Conservation (phyloP, 2,329 filamentous ascomycete species). For the Claviceps sp. region DNA sequence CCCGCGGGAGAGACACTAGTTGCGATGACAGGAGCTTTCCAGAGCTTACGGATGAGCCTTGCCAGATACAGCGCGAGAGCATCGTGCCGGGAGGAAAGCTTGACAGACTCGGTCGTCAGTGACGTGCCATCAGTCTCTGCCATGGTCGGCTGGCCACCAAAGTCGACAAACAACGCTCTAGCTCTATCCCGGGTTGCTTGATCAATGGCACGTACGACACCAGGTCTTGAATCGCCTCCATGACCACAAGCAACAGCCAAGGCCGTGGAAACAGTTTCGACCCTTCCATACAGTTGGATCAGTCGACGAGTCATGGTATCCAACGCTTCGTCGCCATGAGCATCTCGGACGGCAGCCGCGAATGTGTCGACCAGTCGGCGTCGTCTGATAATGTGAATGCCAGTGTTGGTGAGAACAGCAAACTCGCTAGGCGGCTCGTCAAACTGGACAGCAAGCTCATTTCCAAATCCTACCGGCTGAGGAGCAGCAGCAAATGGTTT, state of each 20-base stretch:
- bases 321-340: conserved; percentile 63
- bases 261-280: conserved; percentile 80
- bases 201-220: conserved; percentile 66
- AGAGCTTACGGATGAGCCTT: conserved; percentile 76
- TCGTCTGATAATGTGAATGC: conserved; percentile 74
- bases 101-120: conserved; percentile 66
- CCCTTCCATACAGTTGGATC: conserved; percentile 71
- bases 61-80: conserved; percentile 80
- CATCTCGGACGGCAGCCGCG: conserved; percentile 62
- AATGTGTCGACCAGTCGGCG: conserved; percentile 85
- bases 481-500: conserved; percentile 55
- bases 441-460: conserved; percentile 93
- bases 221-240: conserved; percentile 59
- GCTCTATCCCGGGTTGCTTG: conserved; percentile 77
- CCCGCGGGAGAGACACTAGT: conserved; percentile 38
- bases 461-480: conserved; percentile 71
- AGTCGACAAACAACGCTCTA: conserved; percentile 79
- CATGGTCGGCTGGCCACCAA: conserved; percentile 74
- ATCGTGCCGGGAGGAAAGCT: conserved; percentile 77
- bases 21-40: conserved; percentile 65
- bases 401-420: conserved; percentile 81
- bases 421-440: conserved; percentile 72
- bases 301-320: conserved; percentile 76
- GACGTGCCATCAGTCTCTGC: conserved; percentile 63
- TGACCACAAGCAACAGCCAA: conserved; percentile 92